Percentiles rank a stretch among this genome's conserved stretches.
Conservation (phyloP, 805 yeast genomes). For the Pichia thaimueangensis region DNA sequence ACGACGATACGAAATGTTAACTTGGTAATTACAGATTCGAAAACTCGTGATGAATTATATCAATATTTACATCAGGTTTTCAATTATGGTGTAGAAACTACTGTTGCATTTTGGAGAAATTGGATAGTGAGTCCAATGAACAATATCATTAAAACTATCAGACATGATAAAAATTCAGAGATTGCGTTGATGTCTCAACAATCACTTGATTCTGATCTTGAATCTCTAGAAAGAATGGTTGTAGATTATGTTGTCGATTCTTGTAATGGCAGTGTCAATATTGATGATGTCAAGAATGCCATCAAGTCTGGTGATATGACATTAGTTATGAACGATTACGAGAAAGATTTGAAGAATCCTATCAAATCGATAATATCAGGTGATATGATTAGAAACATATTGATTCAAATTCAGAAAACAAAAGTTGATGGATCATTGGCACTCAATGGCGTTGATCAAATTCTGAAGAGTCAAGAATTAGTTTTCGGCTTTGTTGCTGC, state of each 20-base stretch:
- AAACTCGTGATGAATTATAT: slow-evolving; percentile 39
- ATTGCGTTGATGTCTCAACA: slow-evolving; percentile 76
- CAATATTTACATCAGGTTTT: slow-evolving; percentile 40
- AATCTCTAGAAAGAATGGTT: slow-evolving; percentile 84
- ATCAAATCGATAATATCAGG: slow-evolving; percentile 59
- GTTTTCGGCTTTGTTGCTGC: slow-evolving; percentile 92
- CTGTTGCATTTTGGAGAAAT: slow-evolving; percentile 60
- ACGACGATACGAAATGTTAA: slow-evolving; percentile 50
- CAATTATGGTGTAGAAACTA: slow-evolving; percentile 56
- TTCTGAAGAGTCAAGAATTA: slow-evolving; percentile 84
- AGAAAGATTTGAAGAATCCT: slow-evolving; percentile 65
- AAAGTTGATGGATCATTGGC: slow-evolving; percentile 94
- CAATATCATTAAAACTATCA: slow-evolving; percentile 69
- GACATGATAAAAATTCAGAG: slow-evolving; percentile 70
- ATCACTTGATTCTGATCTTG: slow-evolving; percentile 69
- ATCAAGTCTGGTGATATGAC: slow-evolving; percentile 75
- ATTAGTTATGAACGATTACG: slow-evolving; percentile 74
- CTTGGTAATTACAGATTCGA: slow-evolving; percentile 40
- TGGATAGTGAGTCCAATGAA: slow-evolving; percentile 78
- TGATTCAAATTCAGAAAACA: slow-evolving; percentile 92
- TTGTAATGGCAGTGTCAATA: slow-evolving; percentile 10
- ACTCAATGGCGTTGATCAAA: slow-evolving; percentile 81
- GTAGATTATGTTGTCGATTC: slow-evolving; percentile 53
- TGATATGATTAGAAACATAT: slow-evolving; percentile 62
- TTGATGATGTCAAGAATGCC: slow-evolving; percentile 34